Conservation (phyloP, 2,329 filamentous ascomycete genomes). For the Helicocarpus griseus region DNA sequence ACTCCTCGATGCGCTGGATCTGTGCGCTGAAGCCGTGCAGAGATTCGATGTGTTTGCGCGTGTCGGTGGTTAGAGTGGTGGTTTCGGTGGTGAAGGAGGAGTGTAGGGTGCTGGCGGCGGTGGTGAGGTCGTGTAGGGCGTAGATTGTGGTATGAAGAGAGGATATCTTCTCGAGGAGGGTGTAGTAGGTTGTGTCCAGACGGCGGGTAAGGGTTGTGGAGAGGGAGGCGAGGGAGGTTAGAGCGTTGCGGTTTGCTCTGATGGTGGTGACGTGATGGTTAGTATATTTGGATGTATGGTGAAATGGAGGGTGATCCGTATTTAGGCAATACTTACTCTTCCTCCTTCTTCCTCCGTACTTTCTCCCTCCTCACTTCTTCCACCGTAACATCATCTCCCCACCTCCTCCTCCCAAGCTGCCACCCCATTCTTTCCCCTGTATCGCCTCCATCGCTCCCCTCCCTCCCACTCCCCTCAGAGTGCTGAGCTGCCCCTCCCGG, state of each 20-base stretch:
- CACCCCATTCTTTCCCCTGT: constrained; percentile 16
- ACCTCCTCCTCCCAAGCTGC: constrained; percentile 12
- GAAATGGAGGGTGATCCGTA: neutral
- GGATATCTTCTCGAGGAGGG: constrained; percentile 35
- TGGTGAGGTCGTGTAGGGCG: constrained; percentile 33
- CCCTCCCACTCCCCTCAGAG: constrained; percentile 10
- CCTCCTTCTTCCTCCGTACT: constrained; percentile 66
- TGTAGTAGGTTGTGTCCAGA: constrained; percentile 41
- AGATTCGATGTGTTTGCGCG: constrained; percentile 27
- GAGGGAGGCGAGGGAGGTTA: constrained; percentile 27
- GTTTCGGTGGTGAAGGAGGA: constrained; percentile 30
- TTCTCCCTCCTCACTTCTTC: constrained; percentile 27
- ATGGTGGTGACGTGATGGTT: neutral
- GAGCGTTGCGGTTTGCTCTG: constrained; percentile 20
- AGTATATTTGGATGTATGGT: neutral
- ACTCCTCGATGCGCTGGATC: constrained; percentile 23
- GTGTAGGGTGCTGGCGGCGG: constrained; percentile 27
- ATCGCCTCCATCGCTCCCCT: constrained; percentile 16
- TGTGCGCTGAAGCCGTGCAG: constrained; percentile 31
- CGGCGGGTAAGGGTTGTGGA: constrained; percentile 36
- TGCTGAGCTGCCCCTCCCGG: constrained; percentile 16
- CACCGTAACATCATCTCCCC: constrained; percentile 24
- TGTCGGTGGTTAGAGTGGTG: constrained; percentile 26
- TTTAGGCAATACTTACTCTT: constrained; percentile 56
- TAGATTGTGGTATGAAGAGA: constrained; percentile 31